A percentile compares a stretch with the other conserved stretches of the same genome.
These are phyloP conservation scores for Chrysoporthe cubensis DNA, from an alignment of 2,329 filamentous ascomycete genomes.

Conservation along the genomic window DNA sequence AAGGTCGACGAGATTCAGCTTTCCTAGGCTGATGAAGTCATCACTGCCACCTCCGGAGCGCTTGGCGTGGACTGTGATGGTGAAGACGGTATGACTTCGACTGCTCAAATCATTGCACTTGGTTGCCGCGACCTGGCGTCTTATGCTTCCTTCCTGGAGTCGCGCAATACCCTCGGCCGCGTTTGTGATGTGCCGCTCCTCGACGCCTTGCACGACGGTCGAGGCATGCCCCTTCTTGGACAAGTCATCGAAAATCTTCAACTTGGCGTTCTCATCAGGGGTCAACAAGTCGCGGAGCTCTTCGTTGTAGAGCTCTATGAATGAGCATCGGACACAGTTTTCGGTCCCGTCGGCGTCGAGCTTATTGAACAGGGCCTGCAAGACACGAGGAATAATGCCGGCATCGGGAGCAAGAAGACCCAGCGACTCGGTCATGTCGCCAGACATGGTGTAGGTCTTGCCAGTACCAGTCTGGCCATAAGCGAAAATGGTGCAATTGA, in stretches of 20 bases:
- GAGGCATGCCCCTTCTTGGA: conserved; percentile 82
- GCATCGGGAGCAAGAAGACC: conserved; percentile 88
- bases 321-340: conserved; percentile 93
- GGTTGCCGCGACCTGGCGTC: conserved; percentile 97
- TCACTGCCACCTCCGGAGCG: conserved; percentile 80
- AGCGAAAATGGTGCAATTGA: conserved; percentile 98
- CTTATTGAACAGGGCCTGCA: conserved; percentile 85
- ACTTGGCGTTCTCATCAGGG: conserved; percentile 77
- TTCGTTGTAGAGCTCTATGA: conserved; percentile 98
- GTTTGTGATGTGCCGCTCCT: conserved; percentile 88
- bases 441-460: conserved; percentile 99
- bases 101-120: conserved; percentile 99
- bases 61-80: conserved; percentile 90
- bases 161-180: conserved; percentile 86
- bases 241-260: conserved; percentile 95
- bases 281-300: conserved; percentile 90
- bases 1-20: conserved; percentile 94
- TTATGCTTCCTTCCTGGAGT: conserved; percentile 85
- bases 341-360: conserved; percentile 80
- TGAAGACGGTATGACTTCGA: conserved; percentile 96
- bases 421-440: conserved; percentile 87
- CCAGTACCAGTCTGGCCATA: conserved; percentile 98
- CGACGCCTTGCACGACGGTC: conserved; percentile 96
- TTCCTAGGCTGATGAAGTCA: conserved; percentile 87
- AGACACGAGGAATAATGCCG: conserved; percentile 90